A percentile compares a stretch with the other conserved stretches of the same genome.
Conservation (phyloP, 2,329 filamentous ascomycete species). For the Fusarium tupiense region DNA sequence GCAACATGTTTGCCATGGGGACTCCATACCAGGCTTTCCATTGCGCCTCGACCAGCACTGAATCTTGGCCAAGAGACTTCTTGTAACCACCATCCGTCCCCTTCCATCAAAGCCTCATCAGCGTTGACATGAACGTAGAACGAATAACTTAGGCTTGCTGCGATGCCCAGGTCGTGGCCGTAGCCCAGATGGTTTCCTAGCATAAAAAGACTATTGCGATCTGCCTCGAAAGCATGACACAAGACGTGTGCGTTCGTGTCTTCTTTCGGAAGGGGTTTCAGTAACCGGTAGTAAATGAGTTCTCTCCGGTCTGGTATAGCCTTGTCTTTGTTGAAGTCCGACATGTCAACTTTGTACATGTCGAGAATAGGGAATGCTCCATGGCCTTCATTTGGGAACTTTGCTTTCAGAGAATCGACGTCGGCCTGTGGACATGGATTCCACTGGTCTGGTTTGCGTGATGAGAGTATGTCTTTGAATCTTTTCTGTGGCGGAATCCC, state of each 20-base stretch:
- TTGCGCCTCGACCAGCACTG: slow-evolving; percentile 56
- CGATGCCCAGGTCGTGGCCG: slow-evolving; percentile 53
- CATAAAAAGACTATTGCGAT: slow-evolving; percentile 65
- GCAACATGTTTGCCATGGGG: slow-evolving; percentile 62
- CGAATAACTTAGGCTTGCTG: slow-evolving; percentile 60
- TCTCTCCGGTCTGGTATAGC: slow-evolving; percentile 58
- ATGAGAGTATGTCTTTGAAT: slow-evolving; percentile 53
- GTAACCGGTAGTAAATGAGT: slow-evolving; percentile 60
- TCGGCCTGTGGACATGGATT: slow-evolving; percentile 57
- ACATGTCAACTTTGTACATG: slow-evolving; percentile 66
- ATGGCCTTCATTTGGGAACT: slow-evolving; percentile 50
- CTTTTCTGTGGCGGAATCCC: slow-evolving; percentile 54
- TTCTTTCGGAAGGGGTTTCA: slow-evolving; percentile 53
- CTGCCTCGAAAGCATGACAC: slow-evolving; percentile 61
- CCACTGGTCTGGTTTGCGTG: slow-evolving; percentile 54
- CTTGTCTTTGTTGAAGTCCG: slow-evolving; percentile 53
- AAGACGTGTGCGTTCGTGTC: slow-evolving; percentile 58
- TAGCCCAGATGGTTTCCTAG: slow-evolving; percentile 59
- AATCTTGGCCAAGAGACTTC: slow-evolving; percentile 61
- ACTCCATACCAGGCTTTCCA: slow-evolving; percentile 65
- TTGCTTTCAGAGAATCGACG: slow-evolving; percentile 51
- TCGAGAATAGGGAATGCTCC: slow-evolving; percentile 61
- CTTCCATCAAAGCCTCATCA: slow-evolving; percentile 58
- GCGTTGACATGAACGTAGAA: slow-evolving; percentile 64
- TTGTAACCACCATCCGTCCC: slow-evolving; percentile 63